Evolutionary conservation across 2,329 filamentous ascomycete genomes (phyloP), one percentile per base, ranked within the genome.

Genomic region (Dactylonectria macrodidyma): DNA sequence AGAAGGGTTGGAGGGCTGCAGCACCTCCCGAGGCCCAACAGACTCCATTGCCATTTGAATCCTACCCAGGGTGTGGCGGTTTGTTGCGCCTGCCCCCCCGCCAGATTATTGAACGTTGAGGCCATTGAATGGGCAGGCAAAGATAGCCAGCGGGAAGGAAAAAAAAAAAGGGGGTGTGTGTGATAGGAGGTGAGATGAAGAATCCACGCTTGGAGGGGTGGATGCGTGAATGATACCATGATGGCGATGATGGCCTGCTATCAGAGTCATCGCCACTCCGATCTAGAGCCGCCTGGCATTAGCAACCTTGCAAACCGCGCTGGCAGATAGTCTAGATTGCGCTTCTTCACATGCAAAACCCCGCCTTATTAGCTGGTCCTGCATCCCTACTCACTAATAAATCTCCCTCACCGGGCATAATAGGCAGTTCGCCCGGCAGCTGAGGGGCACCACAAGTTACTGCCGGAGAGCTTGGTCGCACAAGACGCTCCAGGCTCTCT

Each of bases 261-360:
- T 62, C 14, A 26, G 24, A 48, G 26, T 26, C 24, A 16, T 41
- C 38, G 33, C 52, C 48, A 44, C 36, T 46, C 16, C 33, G 41
- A 47, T 55, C 55, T 44, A 41, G 55, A 54, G 50, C 38, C 38
- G 33, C 14, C 62, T 26, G 41, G 47, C 47, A 41, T 30, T 48
- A 54, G 48, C 55, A 41, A 44, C 30, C 22, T 30, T 30, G 26
- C 41, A 65, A 34, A 38, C 19, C 24, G 10, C 46, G 41, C 24
- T 41, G 19, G 24, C 22, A 55, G 30, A 44, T 19, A 34, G 51
- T 64, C 16, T 55, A 59, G 60, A 56, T 62, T 57, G 44, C 46
- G 51, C 41, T 54, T 46, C 41, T 62, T 62, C 60, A 62, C 60
- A 50, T 62, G 60, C 36, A 41, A 62, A 62, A 64, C 33, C 46